Conservation (phyloP, 2,329 filamentous ascomycete species). For the Botrytis fragariae region DNA sequence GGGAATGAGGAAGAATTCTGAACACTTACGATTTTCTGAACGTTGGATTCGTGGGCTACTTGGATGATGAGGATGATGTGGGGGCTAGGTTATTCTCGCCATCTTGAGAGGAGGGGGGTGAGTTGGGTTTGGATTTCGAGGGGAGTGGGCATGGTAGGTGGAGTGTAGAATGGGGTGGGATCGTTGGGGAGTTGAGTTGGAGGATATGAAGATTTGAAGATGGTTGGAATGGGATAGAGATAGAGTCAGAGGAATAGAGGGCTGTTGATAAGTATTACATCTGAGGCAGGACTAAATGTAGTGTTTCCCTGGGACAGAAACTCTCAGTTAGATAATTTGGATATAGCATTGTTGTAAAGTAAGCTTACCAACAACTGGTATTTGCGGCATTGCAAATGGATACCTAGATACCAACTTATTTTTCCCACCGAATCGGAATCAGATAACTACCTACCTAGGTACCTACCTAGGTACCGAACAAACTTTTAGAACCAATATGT, state of each 20-base stretch:
- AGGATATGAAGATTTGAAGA: too few relatives aligned
- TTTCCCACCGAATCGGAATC: neutral
- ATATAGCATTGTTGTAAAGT: neutral
- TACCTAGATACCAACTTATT: neutral
- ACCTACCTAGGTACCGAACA: too few relatives aligned
- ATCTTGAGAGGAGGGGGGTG: constrained; percentile 1
- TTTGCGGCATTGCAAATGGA: neutral
- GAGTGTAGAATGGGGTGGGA: too few relatives aligned
- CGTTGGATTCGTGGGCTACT: constrained; percentile 2
- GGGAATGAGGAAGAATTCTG: neutral
- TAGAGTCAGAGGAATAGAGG: neutral
- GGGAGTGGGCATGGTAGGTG: neutral
- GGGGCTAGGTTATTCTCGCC: neutral
- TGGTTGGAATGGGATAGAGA: neutral
- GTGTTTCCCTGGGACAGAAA: neutral
- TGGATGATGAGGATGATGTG: neutral
- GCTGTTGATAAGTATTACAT: neutral
- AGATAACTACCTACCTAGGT: too few relatives aligned
- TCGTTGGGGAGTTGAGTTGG: neutral
- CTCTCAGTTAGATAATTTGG: neutral
- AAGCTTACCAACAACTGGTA: neutral
- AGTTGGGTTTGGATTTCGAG: neutral
- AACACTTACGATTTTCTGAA: neutral
- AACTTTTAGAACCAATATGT: neutral
- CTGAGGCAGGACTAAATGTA: neutral